Evolutionary conservation across 2,329 filamentous ascomycete species (phyloP).

Genomic region (Exophiala aquamarina): DNA sequence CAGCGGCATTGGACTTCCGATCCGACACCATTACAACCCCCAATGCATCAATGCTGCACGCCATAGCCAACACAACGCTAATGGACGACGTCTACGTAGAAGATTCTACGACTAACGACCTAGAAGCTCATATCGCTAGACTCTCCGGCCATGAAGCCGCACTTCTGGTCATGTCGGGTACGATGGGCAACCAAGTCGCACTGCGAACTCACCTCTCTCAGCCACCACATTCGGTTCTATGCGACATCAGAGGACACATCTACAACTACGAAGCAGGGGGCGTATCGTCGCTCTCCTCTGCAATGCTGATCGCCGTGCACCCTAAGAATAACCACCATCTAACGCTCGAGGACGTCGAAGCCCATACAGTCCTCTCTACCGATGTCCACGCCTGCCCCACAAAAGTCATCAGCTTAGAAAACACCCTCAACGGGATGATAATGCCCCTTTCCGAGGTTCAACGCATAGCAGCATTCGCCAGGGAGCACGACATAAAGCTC

Average conservation of each 20-base stretch:
- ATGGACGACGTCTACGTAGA: slow-evolving; percentile 82
- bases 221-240: slow-evolving; percentile 77
- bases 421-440: slow-evolving; percentile 77
- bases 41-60: slow-evolving; percentile 75
- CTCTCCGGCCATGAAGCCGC: slow-evolving; percentile 74
- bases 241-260: slow-evolving; percentile 77
- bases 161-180: slow-evolving; percentile 82
- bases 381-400: slow-evolving; percentile 80
- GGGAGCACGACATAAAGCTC: slow-evolving; percentile 62
- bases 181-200: slow-evolving; percentile 90
- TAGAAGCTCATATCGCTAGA: slow-evolving; percentile 72
- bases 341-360: slow-evolving; percentile 73
- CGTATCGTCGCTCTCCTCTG: slow-evolving; percentile 69
- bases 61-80: slow-evolving; percentile 72
- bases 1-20: slow-evolving; percentile 29
- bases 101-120: slow-evolving; percentile 72
- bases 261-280: slow-evolving; percentile 65
- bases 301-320: slow-evolving; percentile 64
- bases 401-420: slow-evolving; percentile 78
- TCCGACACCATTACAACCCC: slow-evolving; percentile 71
- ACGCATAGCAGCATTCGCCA: slow-evolving; percentile 70
- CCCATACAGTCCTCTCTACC: slow-evolving; percentile 62
- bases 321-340: slow-evolving; percentile 72
- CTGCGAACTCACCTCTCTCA: slow-evolving; percentile 74
- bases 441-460: slow-evolving; percentile 72